Evolutionary conservation across 768 basidiomycete species (phyloP), one percentile per base, ranked within the genome.

Genomic region (Filobasidium floriforme): DNA sequence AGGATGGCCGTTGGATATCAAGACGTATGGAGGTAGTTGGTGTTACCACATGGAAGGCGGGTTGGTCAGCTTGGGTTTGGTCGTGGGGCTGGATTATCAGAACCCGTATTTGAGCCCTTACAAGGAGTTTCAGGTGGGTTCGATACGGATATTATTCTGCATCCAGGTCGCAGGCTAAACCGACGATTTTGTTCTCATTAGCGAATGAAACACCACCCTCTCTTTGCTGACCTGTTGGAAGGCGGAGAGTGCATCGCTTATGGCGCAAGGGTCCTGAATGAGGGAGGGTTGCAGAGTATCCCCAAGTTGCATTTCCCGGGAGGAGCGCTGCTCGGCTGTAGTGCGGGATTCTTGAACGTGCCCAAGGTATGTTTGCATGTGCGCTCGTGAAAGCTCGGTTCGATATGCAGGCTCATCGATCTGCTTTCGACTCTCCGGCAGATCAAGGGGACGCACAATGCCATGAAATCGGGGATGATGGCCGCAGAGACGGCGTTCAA

Each of bases 401-500:
- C 4, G 55, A 14, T 6, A 15, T 26, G 9, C 3, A 22, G 22
- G 9, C 55, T 57, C 18, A 57, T 57, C 18, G 26, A 18, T 5
- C 40, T 2, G 11, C 19, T 7, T 60, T 19, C 3, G 6, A 11
- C 26, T 19, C 19, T 18, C 28, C 32, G 52, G 43, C 64, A 79
- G 80, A 98, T 99, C 80, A 98, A 98, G 76, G 94, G 94, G 15
- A 94, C 93, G 0, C 96, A 98, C 76, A 98, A 93, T 67, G 92
- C 94, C 1, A 98, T 99, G 96, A 93, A 98, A 83, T 90, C 88
- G 43, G 96, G 96, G 32, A 97, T 97, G 88, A 82, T 98, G 22
- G 94, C 92, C 32, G 94, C 91, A 0, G 93, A 99, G 76, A 83
- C 89, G 0, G 90, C 90, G 0, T 92, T 82, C 70, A 82, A 86